Evolutionary conservation across 306 rosid genomes (phyloP).

Genomic region (Medicago lupulina): DNA sequence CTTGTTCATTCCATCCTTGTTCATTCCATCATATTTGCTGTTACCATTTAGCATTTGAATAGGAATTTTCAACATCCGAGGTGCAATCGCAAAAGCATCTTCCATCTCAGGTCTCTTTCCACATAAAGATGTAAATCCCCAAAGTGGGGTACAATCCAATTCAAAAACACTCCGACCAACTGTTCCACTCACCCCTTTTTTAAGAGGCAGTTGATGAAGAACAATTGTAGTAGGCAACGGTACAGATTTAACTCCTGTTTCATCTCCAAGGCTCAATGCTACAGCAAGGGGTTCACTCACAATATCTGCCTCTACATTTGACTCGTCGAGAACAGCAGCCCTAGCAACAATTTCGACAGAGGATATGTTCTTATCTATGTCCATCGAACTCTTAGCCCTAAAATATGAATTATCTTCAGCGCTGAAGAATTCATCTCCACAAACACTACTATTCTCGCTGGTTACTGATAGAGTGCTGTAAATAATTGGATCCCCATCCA

Average conservation of each 20-base stretch:
- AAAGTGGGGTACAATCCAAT: slow-evolving; percentile 81
- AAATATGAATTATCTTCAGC: slow-evolving; percentile 60
- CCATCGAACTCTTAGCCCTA: slow-evolving; percentile 56
- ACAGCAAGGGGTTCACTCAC: slow-evolving; percentile 53
- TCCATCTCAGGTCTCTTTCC: slow-evolving; percentile 99
- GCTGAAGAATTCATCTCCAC: slow-evolving; percentile 69
- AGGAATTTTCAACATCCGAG: slow-evolving; percentile 72
- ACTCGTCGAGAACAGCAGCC: slow-evolving; percentile 43
- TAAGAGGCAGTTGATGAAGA: slow-evolving; percentile 64
- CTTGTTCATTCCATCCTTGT: slow-evolving; percentile 70
- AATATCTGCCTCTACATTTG: slow-evolving; percentile 49
- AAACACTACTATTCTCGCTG: slow-evolving; percentile 75
- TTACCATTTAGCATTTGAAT: slow-evolving; percentile 77
- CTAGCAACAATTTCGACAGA: slow-evolving; percentile 52
- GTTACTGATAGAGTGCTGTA: slow-evolving; percentile 69
- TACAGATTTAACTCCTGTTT: slow-evolving; percentile 50
- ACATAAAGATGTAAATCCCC: slow-evolving; percentile 76
- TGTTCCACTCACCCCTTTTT: slow-evolving; percentile 55
- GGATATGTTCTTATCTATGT: slow-evolving; percentile 53
- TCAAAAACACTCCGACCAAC: slow-evolving; percentile 83
- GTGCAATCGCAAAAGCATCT: slow-evolving; percentile 76
- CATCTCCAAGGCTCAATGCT: slow-evolving; percentile 58
- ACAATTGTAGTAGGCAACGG: slow-evolving; percentile 47
- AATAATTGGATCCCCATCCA: slow-evolving; percentile 72
- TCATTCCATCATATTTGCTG: slow-evolving; percentile 59